Conservation (phyloP, 345 rosid genomes). For the Fremontodendron californicum region DNA sequence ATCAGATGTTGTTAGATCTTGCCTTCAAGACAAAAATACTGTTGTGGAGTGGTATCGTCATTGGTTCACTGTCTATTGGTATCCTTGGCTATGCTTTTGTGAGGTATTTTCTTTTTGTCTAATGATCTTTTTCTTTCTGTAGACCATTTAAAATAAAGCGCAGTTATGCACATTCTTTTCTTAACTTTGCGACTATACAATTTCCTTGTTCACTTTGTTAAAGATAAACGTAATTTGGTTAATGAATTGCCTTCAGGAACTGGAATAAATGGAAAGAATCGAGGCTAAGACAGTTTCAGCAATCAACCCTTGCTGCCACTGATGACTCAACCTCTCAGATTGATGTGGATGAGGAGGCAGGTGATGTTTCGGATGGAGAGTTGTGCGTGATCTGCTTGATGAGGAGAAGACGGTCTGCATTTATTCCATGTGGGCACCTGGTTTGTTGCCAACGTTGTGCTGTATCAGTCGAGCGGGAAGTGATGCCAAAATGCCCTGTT, state of each 20-base stretch:
- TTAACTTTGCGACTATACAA: background rate
- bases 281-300: slow-evolving; percentile 39
- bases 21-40: slow-evolving; percentile 49
- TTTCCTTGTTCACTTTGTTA: background rate
- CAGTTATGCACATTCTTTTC: background rate
- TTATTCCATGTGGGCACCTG: slow-evolving; percentile 88
- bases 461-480: slow-evolving; percentile 55
- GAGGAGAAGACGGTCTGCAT: slow-evolving; percentile 66
- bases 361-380: slow-evolving; percentile 70
- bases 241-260: slow-evolving; percentile 43
- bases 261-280: slow-evolving; percentile 76
- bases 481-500: slow-evolving; percentile 71
- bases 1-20: slow-evolving; percentile 70
- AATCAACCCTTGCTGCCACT: slow-evolving; percentile 22
- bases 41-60: slow-evolving; percentile 55
- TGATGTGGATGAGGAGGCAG: slow-evolving; percentile 40
- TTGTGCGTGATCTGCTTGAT: slow-evolving; percentile 80
- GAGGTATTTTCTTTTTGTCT: slow-evolving; percentile 41
- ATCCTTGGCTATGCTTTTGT: slow-evolving; percentile 68
- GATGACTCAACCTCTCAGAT: slow-evolving; percentile 17
- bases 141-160: background rate
- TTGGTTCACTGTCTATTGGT: slow-evolving; percentile 67
- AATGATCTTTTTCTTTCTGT: background rate
- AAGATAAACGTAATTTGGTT: background rate
- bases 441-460: slow-evolving; percentile 90